Evolutionary conservation across 495 filamentous ascomycete species (phyloP).

Genomic region (Aspergillus taichungensis): DNA sequence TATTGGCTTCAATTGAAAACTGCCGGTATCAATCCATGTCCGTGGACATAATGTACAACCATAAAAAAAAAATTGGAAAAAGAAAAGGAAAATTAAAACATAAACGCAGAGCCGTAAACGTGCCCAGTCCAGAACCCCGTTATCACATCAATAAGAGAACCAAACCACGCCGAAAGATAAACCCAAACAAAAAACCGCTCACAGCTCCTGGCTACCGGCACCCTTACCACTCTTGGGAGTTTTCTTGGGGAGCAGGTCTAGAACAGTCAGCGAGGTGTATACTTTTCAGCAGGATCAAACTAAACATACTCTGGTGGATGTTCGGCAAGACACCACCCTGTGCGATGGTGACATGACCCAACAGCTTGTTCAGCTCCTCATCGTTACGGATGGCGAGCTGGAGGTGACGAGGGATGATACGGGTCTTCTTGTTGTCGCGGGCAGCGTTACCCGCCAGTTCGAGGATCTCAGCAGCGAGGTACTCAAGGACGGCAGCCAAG

Average conservation of each 20-base stretch:
- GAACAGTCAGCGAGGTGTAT: slow-evolving; percentile 33
- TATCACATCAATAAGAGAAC: slow-evolving; percentile 70
- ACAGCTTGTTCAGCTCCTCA: slow-evolving; percentile 99
- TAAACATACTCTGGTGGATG: slow-evolving; percentile 87
- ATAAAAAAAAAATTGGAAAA: slow-evolving; percentile 59
- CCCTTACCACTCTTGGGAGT: slow-evolving; percentile 86
- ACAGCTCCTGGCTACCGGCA: slow-evolving; percentile 77
- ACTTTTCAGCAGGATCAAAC: background rate
- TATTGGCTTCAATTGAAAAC: slow-evolving; percentile 7
- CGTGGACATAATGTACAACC: slow-evolving; percentile 92
- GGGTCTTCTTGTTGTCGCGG: slow-evolving; percentile 99
- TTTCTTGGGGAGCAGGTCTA: slow-evolving; percentile 98
- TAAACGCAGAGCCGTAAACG: slow-evolving; percentile 70
- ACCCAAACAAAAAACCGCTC: slow-evolving; percentile 43
- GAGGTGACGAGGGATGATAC: slow-evolving; percentile 98
- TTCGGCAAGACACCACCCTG: slow-evolving; percentile 99
- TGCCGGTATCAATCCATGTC: slow-evolving; percentile 51
- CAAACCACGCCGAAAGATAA: slow-evolving; percentile 52
- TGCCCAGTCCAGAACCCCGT: slow-evolving; percentile 79
- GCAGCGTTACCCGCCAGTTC: slow-evolving; percentile 98
- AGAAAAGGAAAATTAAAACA: slow-evolving; percentile 49
- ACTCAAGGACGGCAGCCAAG: slow-evolving; percentile 96
- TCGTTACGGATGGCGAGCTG: slow-evolving; percentile 99
- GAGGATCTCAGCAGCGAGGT: slow-evolving; percentile 96
- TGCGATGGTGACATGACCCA: slow-evolving; percentile 97